Evolutionary conservation across 192 early-diverging fungal species (phyloP).

Genomic region (Linnemannia zychae): DNA sequence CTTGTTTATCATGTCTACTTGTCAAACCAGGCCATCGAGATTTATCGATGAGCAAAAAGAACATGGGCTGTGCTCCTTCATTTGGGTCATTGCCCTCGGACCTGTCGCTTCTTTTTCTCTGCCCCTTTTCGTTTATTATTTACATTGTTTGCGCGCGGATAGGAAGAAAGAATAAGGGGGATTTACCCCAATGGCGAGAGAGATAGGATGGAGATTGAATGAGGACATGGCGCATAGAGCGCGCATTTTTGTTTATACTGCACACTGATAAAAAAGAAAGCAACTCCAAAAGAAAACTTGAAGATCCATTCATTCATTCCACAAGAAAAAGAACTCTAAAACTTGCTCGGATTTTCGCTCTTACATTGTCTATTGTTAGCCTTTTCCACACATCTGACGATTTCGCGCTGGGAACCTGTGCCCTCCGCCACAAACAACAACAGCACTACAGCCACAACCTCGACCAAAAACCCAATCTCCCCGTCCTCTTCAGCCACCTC

Average conservation of each 20-base stretch:
- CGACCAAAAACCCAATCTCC: neutral
- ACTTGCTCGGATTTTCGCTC: neutral
- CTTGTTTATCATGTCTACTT: too few relatives aligned
- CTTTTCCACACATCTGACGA: conserved; percentile 45
- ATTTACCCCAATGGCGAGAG: neutral
- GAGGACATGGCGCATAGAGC: neutral
- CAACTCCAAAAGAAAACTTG: neutral
- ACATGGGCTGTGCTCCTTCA: conserved; percentile 3
- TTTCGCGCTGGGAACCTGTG: conserved; percentile 52
- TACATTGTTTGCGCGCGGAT: neutral
- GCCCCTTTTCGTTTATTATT: neutral
- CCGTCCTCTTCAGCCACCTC: neutral
- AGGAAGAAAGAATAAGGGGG: too few relatives aligned
- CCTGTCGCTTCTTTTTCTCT: neutral
- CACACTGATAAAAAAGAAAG: neutral
- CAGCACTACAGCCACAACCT: neutral
- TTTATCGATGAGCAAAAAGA: neutral
- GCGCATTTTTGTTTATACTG: neutral
- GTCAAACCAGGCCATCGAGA: neutral
- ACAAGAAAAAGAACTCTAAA: neutral
- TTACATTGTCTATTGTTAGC: conserved; percentile 31
- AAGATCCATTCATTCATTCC: neutral
- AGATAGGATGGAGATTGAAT: neutral
- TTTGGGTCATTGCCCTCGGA: too few relatives aligned
- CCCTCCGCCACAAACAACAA: neutral